phyloP scores from a whole-genome alignment of 2,329 filamentous ascomycete species.

The Diaporthe aspalathi region DNA sequence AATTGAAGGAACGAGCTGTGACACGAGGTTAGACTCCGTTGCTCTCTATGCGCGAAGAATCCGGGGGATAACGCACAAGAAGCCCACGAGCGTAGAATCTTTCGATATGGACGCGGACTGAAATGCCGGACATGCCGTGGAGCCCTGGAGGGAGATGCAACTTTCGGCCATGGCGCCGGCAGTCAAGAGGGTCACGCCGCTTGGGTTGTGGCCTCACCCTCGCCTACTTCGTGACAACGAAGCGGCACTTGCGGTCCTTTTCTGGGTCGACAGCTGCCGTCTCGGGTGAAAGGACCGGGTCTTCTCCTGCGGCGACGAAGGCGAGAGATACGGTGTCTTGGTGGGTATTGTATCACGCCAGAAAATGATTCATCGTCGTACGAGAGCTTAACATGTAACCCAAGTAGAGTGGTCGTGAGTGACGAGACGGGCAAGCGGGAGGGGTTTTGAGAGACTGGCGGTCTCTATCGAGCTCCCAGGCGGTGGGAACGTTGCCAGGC shows the following conservation, averaged over 20 bases:
- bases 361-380: slow-evolving; percentile 42
- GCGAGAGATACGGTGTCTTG: neutral
- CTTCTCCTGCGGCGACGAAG: slow-evolving; percentile 1
- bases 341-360: slow-evolving; percentile 36
- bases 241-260: slow-evolving; percentile 1
- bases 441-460: neutral
- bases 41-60: no score
- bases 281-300: slow-evolving; percentile 3
- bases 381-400: slow-evolving; percentile 13
- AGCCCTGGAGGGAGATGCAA: slow-evolving; percentile 68
- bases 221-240: slow-evolving; percentile 26
- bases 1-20: slow-evolving; percentile 87
- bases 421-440: neutral
- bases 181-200: slow-evolving; percentile 39
- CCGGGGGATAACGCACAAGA: slow-evolving; percentile 64
- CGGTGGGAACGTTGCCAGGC: slow-evolving; percentile 34
- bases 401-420: slow-evolving; percentile 4
- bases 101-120: slow-evolving; percentile 71
- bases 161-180: slow-evolving; percentile 47
- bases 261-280: neutral
- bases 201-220: slow-evolving; percentile 28
- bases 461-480: neutral
- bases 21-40: slow-evolving; percentile 32
- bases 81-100: slow-evolving; percentile 59
- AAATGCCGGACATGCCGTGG: slow-evolving; percentile 72